A percentile compares a stretch with the other conserved stretches of the same genome.
Conservation (phyloP, 2,329 filamentous ascomycete species). For the Cryphonectria japonica region DNA sequence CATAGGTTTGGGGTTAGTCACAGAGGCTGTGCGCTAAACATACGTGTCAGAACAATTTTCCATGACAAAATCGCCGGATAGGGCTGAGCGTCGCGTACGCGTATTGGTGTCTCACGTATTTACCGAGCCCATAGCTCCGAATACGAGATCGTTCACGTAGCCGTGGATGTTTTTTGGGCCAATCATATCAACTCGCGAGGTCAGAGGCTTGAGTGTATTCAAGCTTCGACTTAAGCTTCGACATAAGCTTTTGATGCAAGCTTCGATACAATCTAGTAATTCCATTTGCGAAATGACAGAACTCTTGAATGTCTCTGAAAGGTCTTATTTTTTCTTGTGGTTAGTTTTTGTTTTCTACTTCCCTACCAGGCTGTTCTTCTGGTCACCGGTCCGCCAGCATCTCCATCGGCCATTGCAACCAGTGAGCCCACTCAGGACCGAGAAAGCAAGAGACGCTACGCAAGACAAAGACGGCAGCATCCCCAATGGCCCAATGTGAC, state of each 20-base stretch:
- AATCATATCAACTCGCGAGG: too few relatives aligned
- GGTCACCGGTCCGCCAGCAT: neutral
- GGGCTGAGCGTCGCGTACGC: neutral
- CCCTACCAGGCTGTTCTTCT: neutral
- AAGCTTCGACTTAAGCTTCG: neutral
- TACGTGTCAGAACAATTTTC: neutral
- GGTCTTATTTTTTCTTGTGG: too few relatives aligned
- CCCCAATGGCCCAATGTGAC: neutral
- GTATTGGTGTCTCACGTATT: neutral
- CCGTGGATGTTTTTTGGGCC: too few relatives aligned
- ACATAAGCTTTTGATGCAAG: neutral
- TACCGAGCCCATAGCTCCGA: neutral
- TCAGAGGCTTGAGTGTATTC: neutral
- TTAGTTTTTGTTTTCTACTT: too few relatives aligned
- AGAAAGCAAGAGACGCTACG: neutral
- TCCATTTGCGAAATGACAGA: neutral
- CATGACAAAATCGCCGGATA: too few relatives aligned
- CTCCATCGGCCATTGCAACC: slow-evolving; percentile 10
- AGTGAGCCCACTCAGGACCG: neutral
- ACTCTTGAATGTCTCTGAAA: too few relatives aligned
- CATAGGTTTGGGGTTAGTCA: neutral
- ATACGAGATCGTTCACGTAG: neutral
- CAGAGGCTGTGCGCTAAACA: neutral
- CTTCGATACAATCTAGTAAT: neutral
- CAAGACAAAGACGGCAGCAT: slow-evolving; percentile 1